Percentiles rank a stretch among this genome's conserved stretches.
phyloP scores from a whole-genome alignment of 495 filamentous ascomycete species.

The Xylaria grammica region DNA sequence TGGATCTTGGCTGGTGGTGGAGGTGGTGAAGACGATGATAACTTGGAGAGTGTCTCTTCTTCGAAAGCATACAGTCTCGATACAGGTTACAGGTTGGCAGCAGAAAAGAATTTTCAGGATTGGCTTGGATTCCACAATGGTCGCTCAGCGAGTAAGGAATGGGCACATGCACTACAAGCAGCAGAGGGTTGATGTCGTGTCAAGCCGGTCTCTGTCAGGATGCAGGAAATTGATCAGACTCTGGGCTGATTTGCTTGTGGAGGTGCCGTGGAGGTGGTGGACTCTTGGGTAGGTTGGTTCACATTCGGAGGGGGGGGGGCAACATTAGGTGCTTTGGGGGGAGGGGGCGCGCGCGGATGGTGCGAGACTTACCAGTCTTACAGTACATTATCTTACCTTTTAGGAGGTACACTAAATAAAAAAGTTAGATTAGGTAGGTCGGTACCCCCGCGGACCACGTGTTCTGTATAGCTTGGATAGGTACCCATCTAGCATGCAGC shows the following conservation, averaged over 20 bases:
- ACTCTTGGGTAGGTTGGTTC: neutral
- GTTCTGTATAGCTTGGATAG: neutral
- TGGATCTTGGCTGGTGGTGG: neutral
- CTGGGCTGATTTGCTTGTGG: conserved; percentile 23
- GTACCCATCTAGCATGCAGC: conserved; percentile 14
- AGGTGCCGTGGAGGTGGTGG: neutral
- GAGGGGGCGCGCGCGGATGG: neutral
- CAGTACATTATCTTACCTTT: too few relatives aligned
- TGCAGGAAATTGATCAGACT: conserved; percentile 17
- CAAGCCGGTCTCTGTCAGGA: conserved; percentile 11
- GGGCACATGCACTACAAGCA: conserved; percentile 26
- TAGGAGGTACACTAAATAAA: too few relatives aligned
- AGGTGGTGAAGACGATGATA: neutral
- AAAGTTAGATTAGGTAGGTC: neutral
- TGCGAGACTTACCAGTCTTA: too few relatives aligned
- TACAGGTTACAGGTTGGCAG: neutral
- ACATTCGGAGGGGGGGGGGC: too few relatives aligned
- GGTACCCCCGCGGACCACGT: neutral
- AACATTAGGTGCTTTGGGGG: too few relatives aligned
- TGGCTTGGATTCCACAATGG: conserved; percentile 13
- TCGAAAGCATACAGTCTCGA: too few relatives aligned
- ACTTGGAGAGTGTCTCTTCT: neutral
- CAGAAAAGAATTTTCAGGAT: conserved; percentile 18
- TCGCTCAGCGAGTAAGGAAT: conserved; percentile 26
- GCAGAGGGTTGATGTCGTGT: conserved; percentile 26